phyloP scores from a whole-genome alignment of 1,284 basidiomycete genomes.

The Puccinia hordei region DNA sequence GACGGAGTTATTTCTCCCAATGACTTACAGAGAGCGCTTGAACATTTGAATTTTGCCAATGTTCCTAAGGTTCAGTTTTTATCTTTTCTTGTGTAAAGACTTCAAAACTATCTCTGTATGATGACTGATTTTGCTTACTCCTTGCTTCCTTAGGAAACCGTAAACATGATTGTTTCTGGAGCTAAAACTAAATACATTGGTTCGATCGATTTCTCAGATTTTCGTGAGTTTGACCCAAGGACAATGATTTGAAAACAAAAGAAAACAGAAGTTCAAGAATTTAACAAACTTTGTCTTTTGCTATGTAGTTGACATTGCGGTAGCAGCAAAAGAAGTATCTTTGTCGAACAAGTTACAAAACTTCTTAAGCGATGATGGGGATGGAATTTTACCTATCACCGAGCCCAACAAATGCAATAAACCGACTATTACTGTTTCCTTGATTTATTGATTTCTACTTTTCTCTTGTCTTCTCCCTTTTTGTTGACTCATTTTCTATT shows the following conservation, averaged over 20 bases:
- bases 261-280: background rate
- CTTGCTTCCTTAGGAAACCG: conserved; percentile 37
- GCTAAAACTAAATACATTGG: conserved; percentile 32
- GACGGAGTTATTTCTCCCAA: conserved; percentile 40
- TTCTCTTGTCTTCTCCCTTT: too few relatives aligned
- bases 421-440: too few relatives aligned
- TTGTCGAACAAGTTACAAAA: conserved; percentile 49
- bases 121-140: background rate
- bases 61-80: conserved; percentile 34
- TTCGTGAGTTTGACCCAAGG: conserved; percentile 28
- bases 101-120: background rate
- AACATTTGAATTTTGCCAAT: conserved; percentile 46
- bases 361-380: conserved; percentile 19
- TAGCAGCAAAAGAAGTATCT: conserved; percentile 48
- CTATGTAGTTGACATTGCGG: conserved; percentile 43
- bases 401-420: too few relatives aligned
- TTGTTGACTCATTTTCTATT: too few relatives aligned
- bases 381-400: background rate
- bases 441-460: too few relatives aligned
- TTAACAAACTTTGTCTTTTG: background rate
- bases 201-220: conserved; percentile 50
- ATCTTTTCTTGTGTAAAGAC: background rate
- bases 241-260: background rate
- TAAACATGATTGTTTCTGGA: conserved; percentile 33
- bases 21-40: conserved; percentile 41